Evolutionary conservation across 345 rosid genomes (phyloP).

Genomic region (Brassica napus): Da-Ae NC_063439.1:2676001-2676500

Average conservation of each 20-base stretch:
- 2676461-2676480: slow-evolving; percentile 1
- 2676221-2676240: slow-evolving; percentile 60
- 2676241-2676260: slow-evolving; percentile 78
- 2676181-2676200: not conserved
- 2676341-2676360: slow-evolving; percentile 71
- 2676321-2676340: slow-evolving; percentile 73
- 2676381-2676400: slow-evolving; percentile 82
- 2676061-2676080: slow-evolving; percentile 61
- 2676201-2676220: slow-evolving; percentile 12
- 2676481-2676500: slow-evolving; percentile 19
- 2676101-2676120: slow-evolving; percentile 90
- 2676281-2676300: slow-evolving; percentile 79
- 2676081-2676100: slow-evolving; percentile 82
- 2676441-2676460: not conserved
- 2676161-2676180: not conserved
- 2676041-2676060: slow-evolving; percentile 47
- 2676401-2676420: slow-evolving; percentile 91
- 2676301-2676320: slow-evolving; percentile 76
- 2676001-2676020: not conserved
- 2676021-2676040: slow-evolving; percentile 22
- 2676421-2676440: not conserved
- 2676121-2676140: slow-evolving; percentile 84
- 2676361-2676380: slow-evolving; percentile 80
- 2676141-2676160: slow-evolving; percentile 68
- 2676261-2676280: slow-evolving; percentile 67